Conservation (phyloP, 306 rosid species). For the Cucumis hystrix region DNA sequence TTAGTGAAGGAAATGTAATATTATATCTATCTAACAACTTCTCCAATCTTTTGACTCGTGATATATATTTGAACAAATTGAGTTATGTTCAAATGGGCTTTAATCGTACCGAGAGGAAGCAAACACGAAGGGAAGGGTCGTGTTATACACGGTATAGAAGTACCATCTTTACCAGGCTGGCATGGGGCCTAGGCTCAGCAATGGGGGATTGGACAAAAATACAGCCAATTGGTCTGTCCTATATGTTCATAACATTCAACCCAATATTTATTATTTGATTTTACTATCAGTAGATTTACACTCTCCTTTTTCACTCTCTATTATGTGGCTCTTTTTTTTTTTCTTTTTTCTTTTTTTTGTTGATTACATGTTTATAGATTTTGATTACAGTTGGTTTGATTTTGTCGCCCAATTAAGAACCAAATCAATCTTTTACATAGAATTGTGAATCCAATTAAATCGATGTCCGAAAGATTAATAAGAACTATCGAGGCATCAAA, state of each 20-base stretch:
- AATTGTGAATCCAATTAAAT: no score
- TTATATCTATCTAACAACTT: no score
- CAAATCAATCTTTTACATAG: no score
- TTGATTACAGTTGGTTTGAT: neutral
- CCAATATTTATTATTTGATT: neutral
- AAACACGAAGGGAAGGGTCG: neutral
- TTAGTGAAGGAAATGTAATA: no score
- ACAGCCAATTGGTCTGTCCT: neutral
- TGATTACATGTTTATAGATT: neutral
- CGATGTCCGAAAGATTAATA: no score
- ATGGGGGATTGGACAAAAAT: neutral
- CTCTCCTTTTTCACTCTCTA: neutral
- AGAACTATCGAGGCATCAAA: no score
- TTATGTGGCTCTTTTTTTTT: neutral
- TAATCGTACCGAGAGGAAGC: no score
- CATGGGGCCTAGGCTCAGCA: neutral
- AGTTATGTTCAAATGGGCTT: no score
- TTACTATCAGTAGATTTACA: neutral
- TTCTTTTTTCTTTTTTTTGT: neutral
- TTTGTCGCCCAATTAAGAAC: no score
- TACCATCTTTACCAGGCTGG: neutral
- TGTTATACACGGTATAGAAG: neutral
- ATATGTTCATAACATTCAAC: neutral
- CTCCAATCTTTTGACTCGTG: no score
- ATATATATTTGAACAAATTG: no score